A percentile compares a stretch with the other conserved stretches of the same genome.
These are phyloP conservation scores for Musa balbisiana DNA, from an alignment of 202 grass and related monocot species.

Conservation along the genomic window DNA sequence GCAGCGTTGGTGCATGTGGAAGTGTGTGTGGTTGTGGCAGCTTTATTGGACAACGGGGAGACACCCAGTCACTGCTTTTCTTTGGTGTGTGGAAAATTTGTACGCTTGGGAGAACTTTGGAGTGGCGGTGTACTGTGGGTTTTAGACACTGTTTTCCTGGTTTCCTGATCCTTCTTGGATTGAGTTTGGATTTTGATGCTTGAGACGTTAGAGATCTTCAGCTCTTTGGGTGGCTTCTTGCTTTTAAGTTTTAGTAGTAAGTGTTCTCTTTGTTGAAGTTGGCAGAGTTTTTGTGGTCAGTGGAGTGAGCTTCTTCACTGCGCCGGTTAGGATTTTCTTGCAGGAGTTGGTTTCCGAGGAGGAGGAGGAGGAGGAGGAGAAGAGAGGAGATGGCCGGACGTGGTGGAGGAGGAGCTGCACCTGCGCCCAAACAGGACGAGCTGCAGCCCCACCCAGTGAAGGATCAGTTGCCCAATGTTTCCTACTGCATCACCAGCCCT, in stretches of 20 bases:
- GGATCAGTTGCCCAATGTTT: conserved; percentile 80
- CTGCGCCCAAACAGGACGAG: conserved; percentile 79
- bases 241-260: not conserved
- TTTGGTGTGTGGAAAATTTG: not conserved
- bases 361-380: not conserved
- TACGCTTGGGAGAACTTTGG: too few species aligned
- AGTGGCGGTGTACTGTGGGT: not conserved
- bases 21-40: too few species aligned
- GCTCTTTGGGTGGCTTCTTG: not conserved
- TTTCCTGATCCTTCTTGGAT: not conserved
- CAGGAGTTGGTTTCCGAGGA: not conserved
- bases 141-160: not conserved
- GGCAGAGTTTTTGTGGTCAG: not conserved
- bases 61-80: not conserved
- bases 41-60: not conserved
- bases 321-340: not conserved
- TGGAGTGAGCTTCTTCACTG: not conserved
- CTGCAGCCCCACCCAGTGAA: conserved; percentile 83
- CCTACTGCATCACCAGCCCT: conserved; percentile 95
- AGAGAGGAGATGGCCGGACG: conserved; percentile 36
- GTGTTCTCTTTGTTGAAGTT: not conserved
- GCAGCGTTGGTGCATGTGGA: too few species aligned
- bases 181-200: too few species aligned
- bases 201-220: not conserved
- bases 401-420: conserved; percentile 48